phyloP scores from a whole-genome alignment of 495 filamentous ascomycete genomes.

The Podospora pseudocomata region DNA sequence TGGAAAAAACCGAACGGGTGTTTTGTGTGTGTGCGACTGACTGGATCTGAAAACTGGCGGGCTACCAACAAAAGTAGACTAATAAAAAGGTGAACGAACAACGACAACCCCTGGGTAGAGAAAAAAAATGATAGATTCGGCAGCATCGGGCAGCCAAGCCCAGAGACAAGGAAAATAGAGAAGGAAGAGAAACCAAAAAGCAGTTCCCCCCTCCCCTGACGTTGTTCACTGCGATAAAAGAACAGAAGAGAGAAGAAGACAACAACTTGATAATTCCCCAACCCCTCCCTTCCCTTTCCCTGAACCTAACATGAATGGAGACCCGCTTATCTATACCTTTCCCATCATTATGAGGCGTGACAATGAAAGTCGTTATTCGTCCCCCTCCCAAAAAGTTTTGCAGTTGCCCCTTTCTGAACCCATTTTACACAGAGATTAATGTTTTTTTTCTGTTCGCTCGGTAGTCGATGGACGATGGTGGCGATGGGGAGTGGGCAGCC shows the following conservation, averaged over 20 bases:
- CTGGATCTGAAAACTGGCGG: neutral
- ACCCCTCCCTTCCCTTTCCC: neutral
- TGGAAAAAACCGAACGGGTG: neutral
- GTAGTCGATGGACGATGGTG: conserved; percentile 16
- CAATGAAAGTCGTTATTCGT: conserved; percentile 36
- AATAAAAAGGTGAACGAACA: neutral
- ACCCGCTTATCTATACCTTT: conserved; percentile 33
- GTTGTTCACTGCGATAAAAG: neutral
- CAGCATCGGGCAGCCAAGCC: neutral
- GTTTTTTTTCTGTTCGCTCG: conserved; percentile 27
- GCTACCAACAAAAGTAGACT: neutral
- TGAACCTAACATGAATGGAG: conserved; percentile 9
- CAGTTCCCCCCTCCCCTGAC: neutral
- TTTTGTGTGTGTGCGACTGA: neutral
- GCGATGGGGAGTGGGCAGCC: conserved; percentile 5
- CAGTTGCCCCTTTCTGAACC: conserved; percentile 19
- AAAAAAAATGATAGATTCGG: conserved; percentile 6
- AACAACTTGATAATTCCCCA: conserved; percentile 19
- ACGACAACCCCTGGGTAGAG: neutral
- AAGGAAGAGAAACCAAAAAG: conserved; percentile 6
- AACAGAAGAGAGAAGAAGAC: conserved; percentile 7
- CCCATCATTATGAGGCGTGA: conserved; percentile 23
- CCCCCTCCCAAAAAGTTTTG: conserved; percentile 24
- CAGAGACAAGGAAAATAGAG: neutral
- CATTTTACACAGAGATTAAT: conserved; percentile 24